Evolutionary conservation across 371 early-diverging fungal genomes (phyloP).

Genomic region (Circinella umbellata): DNA sequence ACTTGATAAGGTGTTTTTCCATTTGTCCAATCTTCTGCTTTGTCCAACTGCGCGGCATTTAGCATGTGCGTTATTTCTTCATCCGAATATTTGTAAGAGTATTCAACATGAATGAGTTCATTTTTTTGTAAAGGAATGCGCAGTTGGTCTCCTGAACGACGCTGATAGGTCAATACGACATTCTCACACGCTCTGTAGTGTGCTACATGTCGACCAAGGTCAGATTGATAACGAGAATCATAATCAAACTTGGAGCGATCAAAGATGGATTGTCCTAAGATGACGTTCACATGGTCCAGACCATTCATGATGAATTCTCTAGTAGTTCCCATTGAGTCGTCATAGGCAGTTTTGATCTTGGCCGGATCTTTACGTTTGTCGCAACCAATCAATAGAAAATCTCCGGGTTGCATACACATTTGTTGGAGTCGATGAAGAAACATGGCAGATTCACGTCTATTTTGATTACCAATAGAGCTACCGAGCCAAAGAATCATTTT

Average conservation of each 20-base stretch:
- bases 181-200: slow-evolving; percentile 68
- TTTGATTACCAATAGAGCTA: slow-evolving; percentile 85
- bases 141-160: slow-evolving; percentile 25
- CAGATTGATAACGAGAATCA: slow-evolving; percentile 73
- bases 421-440: slow-evolving; percentile 44
- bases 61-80: slow-evolving; percentile 66
- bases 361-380: slow-evolving; percentile 77
- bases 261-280: slow-evolving; percentile 65
- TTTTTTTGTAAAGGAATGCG: slow-evolving; percentile 57
- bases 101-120: slow-evolving; percentile 90
- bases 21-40: slow-evolving; percentile 69
- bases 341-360: slow-evolving; percentile 81
- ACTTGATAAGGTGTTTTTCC: slow-evolving; percentile 66
- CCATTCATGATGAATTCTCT: slow-evolving; percentile 88
- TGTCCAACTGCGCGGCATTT: slow-evolving; percentile 55
- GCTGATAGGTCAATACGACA: slow-evolving; percentile 50
- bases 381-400: slow-evolving; percentile 82
- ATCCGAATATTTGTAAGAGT: slow-evolving; percentile 82
- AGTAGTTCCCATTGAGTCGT: slow-evolving; percentile 80
- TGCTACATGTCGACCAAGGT: slow-evolving; percentile 81
- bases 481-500: slow-evolving; percentile 89
- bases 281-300: slow-evolving; percentile 74
- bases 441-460: slow-evolving; percentile 60
- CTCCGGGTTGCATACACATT: slow-evolving; percentile 65
- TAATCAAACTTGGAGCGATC: slow-evolving; percentile 71